Base-by-base conservation (phyloP, 2,329 filamentous ascomycete species). In the Beauveria rudraprayagi region DNA sequence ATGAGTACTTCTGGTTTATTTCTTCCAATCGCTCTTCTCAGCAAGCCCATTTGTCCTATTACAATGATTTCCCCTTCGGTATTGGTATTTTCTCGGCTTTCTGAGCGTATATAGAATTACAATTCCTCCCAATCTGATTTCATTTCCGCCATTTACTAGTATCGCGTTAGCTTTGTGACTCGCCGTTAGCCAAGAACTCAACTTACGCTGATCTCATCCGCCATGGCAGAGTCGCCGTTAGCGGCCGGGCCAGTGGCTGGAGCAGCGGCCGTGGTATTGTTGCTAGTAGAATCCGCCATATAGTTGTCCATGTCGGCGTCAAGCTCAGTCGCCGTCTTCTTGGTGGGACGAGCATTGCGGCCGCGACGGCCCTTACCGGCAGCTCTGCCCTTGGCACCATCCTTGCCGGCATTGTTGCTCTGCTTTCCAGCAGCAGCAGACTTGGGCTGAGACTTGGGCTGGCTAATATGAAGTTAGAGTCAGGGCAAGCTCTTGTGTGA, bases 271-370 rank as follows among this genome's bases (percentile, higher is more conserved):
- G 72, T 75, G 46, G 78, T 78, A 57, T 73, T 78, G 65, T 73
- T 78, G 65, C 76, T 71, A 40, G 69, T 68, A 63, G 74, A 69
- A 58, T 81, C 85, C 72, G 57, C 57, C 57, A 95, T 97, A 79
- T 99, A 99, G 75, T 97, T 94, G 22, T 86, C 87, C 94, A 99
- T 99, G 75, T 99, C 94, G 5, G 91, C 92, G 73, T 99, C 94
- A 28, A 99, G 86, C 78, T 99, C 92, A 73, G 96, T 93, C 1
- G 89, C 86, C 0, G 92, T 96, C 89, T 97, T 97, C 79, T 95
- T 80, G 70, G 86, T 77, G 67, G 88, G 81, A 69, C 88, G 84
- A 66, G 82, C 79, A 70, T 79, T 88, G 67, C 86, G 86, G 47
- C 72, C 74, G 64, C 79, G 79, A 61, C 81, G 79, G 9, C 66